A percentile compares a stretch with the other conserved stretches of the same genome.
phyloP scores from a whole-genome alignment of 495 filamentous ascomycete genomes.

The Rostrohypoxylon terebratum region DNA sequence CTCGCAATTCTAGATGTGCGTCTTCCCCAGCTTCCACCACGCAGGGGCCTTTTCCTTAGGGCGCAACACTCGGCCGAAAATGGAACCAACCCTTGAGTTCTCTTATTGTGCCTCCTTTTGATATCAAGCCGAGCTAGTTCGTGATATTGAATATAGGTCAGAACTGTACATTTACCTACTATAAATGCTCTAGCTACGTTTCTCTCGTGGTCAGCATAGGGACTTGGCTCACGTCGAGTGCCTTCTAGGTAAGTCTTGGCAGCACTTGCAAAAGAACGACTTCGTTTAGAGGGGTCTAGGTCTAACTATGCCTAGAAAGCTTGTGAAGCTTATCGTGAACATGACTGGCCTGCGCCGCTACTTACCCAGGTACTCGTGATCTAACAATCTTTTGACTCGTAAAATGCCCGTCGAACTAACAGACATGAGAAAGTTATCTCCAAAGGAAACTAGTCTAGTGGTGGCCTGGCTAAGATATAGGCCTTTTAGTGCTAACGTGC shows the following conservation, averaged over 20 bases:
- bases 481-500: not conserved
- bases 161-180: not conserved
- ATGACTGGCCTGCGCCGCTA: not conserved
- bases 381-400: not conserved
- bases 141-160: conserved; percentile 2
- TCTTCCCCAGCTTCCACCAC: conserved; percentile 34
- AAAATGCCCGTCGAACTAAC: not conserved
- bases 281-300: not conserved
- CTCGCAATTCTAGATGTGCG: conserved; percentile 33
- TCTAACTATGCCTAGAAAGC: conserved; percentile 12
- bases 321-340: conserved; percentile 21
- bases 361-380: not conserved
- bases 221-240: not conserved
- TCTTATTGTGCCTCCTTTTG: conserved; percentile 5
- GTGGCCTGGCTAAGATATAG: not conserved
- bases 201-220: not conserved
- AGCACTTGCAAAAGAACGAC: not conserved
- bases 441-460: not conserved
- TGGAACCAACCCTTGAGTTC: not conserved
- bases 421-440: not conserved
- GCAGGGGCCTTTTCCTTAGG: conserved; percentile 20
- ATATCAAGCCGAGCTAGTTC: conserved; percentile 10
- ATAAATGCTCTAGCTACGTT: conserved; percentile 8
- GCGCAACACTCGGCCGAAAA: conserved; percentile 1
- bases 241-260: conserved; percentile 11